Base-by-base conservation (phyloP, 164 flowering plant species). In the Chloranthus sessilifolius region DNA sequence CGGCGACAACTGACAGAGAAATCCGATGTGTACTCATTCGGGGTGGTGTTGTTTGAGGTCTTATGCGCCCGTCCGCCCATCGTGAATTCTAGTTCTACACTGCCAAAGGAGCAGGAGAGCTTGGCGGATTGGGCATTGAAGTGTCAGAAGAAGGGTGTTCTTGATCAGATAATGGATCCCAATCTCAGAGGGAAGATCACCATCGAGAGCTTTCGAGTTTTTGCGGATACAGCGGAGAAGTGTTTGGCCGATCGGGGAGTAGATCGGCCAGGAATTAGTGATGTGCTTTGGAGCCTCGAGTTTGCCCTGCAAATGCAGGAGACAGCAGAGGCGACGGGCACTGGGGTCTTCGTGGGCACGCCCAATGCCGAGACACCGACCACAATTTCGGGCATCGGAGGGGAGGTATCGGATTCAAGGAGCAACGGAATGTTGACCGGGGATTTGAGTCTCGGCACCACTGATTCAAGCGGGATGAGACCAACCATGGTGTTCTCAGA, bases 401-500 rank as follows among this genome's bases (percentile, higher is more conserved):
- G 50, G 29, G 51, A 56, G 34, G 43, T 28, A 3, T 38, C 63
- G 5, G 66, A 65, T 49, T 87, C 95, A 4, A 78, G 74, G 72
- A 91, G 94, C 80, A 81, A 76, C 14, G 92, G 88, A 20, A 69
- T 80, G 77, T 85, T 91, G 79, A 74, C 78, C 10, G 95, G 90
- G 28, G 87, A 85, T 7, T 72, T 80, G 46, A 88, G 96, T 73
- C 68, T 88, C 5, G 85, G 82, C 1, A 89, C 95, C 47, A 88
- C 74, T 59, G 92, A 89, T 56, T 89, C 92, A 4, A 90, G 83
- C 40, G 89, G 95, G 50, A 60, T 86, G 61, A 85, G 92, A 29
- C 95, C 95, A 17, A 89, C 92, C 58, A 90, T 86, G 11, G 92
- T 89, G 36, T 89, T 89, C 68, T 89, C 97, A 1, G 92, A 89